These are phyloP conservation scores for Ormosia emarginata DNA, from an alignment of 306 rosid species.

Conservation along the genomic window DNA sequence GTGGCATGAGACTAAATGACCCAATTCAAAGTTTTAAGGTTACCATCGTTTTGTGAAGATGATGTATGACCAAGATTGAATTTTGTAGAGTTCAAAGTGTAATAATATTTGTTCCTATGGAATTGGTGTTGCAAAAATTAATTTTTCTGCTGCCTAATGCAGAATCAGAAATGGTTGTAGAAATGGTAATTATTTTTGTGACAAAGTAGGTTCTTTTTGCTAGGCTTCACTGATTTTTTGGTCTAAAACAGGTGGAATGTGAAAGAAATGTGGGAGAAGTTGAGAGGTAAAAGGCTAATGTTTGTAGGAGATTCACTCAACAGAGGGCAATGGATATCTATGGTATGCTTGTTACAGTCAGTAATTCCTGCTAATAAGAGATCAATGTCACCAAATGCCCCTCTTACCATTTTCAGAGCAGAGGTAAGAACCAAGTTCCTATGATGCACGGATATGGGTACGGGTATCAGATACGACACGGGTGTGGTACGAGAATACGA, in stretches of 20 bases:
- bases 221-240: slow-evolving; percentile 20
- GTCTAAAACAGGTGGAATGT: slow-evolving; percentile 62
- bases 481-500: no score
- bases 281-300: slow-evolving; percentile 89
- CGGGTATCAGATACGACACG: no score
- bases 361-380: slow-evolving; percentile 79
- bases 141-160: background rate
- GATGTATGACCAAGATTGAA: background rate
- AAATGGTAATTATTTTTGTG: background rate
- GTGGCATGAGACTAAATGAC: slow-evolving; percentile 7
- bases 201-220: background rate
- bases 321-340: slow-evolving; percentile 97
- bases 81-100: slow-evolving; percentile 10
- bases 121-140: background rate
- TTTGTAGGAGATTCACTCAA: slow-evolving; percentile 97
- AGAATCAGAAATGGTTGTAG: background rate
- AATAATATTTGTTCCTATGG: background rate
- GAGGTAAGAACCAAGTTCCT: slow-evolving; percentile 71
- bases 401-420: slow-evolving; percentile 85
- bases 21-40: background rate
- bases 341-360: slow-evolving; percentile 90
- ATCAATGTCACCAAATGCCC: slow-evolving; percentile 93
- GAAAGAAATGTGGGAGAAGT: slow-evolving; percentile 88
- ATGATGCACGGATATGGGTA: no score
- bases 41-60: background rate